phyloP scores from a whole-genome alignment of 805 yeast genomes.

The Candida boleticola region DNA sequence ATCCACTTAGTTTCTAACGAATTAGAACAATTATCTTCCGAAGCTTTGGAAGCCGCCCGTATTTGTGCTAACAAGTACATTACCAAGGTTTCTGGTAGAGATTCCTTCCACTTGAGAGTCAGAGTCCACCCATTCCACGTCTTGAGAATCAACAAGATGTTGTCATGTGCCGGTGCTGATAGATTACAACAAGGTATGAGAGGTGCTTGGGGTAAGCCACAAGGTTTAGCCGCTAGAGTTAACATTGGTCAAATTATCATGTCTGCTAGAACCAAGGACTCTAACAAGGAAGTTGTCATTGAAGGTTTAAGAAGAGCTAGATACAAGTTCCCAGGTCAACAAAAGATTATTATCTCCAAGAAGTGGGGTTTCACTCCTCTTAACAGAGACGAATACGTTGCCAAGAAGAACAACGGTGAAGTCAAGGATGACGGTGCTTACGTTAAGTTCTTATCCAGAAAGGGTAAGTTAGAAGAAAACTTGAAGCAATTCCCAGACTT shows the following conservation, averaged over 20 bases:
- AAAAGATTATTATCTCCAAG: constrained; percentile 97
- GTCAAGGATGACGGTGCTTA: constrained; percentile 99
- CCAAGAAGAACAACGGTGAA: constrained; percentile 94
- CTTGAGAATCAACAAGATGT: constrained; percentile 99
- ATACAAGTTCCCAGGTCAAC: constrained; percentile 99
- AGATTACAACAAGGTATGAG: constrained; percentile 99
- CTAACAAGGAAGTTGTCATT: constrained; percentile 94
- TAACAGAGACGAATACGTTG: constrained; percentile 95
- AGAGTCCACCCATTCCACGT: constrained; percentile 99
- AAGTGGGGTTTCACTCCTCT: constrained; percentile 99
- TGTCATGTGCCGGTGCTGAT: constrained; percentile 99
- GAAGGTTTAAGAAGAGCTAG: constrained; percentile 99
- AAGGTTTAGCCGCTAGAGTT: constrained; percentile 99
- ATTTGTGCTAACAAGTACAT: constrained; percentile 99
- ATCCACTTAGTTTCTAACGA: constrained; percentile 99
- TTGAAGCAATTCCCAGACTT: constrained; percentile 90
- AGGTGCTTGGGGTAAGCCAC: constrained; percentile 99
- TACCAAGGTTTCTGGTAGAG: constrained; percentile 97
- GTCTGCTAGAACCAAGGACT: constrained; percentile 98
- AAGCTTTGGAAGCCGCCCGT: constrained; percentile 99
- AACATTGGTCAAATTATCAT: constrained; percentile 97
- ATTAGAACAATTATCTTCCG: constrained; percentile 98
- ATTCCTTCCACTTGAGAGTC: constrained; percentile 99
- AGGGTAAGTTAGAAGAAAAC: constrained; percentile 94
- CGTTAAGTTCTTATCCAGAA: constrained; percentile 96